Evolutionary conservation across 2,329 filamentous ascomycete genomes (phyloP), one percentile per base, ranked within the genome.

Genomic region (Zymoseptoria passerinii): DNA sequence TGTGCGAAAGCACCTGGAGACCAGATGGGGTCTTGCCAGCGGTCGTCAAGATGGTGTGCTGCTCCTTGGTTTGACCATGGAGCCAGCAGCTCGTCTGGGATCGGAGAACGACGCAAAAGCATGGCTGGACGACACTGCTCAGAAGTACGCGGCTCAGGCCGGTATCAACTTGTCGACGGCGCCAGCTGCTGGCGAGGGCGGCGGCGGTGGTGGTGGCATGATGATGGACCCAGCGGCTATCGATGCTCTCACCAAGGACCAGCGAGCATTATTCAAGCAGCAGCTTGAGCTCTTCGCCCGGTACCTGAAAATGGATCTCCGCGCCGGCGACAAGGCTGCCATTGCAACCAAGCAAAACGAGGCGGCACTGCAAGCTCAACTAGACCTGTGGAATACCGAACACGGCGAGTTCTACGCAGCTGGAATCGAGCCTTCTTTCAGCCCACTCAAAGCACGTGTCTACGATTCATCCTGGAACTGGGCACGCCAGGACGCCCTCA

Each of bases 401-500:
- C 94, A 99, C 70, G 94, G 94, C 60, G 94, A 99, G 63, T 90
- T 96, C 75, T 99, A 99, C 71, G 94, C 94, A 20, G 80, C 89
- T 27, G 94, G 94, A 54, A 97, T 99, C 64, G 90, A 95, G 74
- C 94, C 94, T 9, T 87, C 91, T 19, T 99, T 99, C 77, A 95
- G 89, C 71, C 80, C 90, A 4, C 84, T 97, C 63, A 99, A 99
- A 76, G 94, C 94, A 29, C 88, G 94, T 71, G 86, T 94, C 8
- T 99, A 99, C 77, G 94, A 99, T 74, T 97, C 94, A 0, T 95
- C 91, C 0, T 99, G 94, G 94, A 99, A 99, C 75, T 99, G 94
- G 94, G 94, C 91, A 62, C 88, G 94, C 55, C 94, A 99, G 73
- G 94, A 99, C 74, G 94, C 92, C 28, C 84, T 99, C 56, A 94